Conservation (phyloP, 2,329 filamentous ascomycete genomes). For the Claviceps purpurea region DNA sequence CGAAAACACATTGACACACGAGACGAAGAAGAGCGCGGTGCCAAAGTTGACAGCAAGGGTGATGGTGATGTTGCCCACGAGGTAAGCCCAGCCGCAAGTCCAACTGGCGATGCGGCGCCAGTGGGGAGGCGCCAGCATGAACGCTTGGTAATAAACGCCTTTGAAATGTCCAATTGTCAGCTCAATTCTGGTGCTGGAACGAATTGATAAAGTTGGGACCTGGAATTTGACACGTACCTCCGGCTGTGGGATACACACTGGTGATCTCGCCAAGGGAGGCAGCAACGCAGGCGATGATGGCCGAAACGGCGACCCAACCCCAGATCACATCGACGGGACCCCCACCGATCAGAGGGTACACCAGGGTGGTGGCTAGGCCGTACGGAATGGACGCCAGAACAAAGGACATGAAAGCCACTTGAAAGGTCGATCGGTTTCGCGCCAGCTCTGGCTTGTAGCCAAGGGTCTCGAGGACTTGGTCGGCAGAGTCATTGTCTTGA, state of each 20-base stretch:
- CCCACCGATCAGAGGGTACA: conserved; percentile 52
- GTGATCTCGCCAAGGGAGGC: conserved; percentile 61
- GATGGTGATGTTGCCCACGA: conserved; percentile 70
- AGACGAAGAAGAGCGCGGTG: conserved; percentile 51
- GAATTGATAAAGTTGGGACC: background rate
- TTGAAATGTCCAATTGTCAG: background rate
- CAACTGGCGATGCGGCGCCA: conserved; percentile 54
- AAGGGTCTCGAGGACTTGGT: conserved; percentile 48
- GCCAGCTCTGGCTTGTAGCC: conserved; percentile 54
- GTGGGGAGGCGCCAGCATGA: conserved; percentile 51
- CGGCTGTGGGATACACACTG: conserved; percentile 62
- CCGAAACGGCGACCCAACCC: conserved; percentile 57
- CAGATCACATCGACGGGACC: conserved; percentile 59
- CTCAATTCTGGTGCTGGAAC: too few species aligned
- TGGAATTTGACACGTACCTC: conserved; percentile 31
- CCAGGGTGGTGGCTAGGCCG: conserved; percentile 56
- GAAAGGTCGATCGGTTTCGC: conserved; percentile 52
- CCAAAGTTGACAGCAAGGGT: conserved; percentile 75
- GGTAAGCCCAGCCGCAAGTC: conserved; percentile 64
- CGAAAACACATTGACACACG: conserved; percentile 43
- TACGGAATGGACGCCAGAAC: conserved; percentile 64
- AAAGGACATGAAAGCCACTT: conserved; percentile 65
- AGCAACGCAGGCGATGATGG: conserved; percentile 59
- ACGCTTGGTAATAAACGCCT: conserved; percentile 64
- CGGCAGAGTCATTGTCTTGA: conserved; percentile 32